Evolutionary conservation across 2,329 filamentous ascomycete genomes (phyloP), one percentile per base, ranked within the genome.

Genomic region (Diplodia seriata): DNA sequence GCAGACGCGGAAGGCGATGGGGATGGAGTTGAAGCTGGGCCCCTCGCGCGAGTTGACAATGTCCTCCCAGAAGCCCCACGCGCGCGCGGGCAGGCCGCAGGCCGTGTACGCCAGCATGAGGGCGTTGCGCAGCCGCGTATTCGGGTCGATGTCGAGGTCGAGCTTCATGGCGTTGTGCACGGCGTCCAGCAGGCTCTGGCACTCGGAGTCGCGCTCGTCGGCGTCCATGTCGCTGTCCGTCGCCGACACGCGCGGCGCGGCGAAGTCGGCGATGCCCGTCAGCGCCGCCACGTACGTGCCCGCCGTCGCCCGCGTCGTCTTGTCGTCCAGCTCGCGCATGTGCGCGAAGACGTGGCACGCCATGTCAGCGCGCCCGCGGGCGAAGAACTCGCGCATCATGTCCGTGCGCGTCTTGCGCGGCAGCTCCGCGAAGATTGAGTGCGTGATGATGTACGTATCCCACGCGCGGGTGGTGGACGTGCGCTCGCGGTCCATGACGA

Each of bases 161-260:
- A 97, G 89, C 81, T 97, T 98, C 72, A 97, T 85, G 87, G 97
- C 94, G 76, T 97, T 97, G 81, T 97, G 91, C 2, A 97, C 87
- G 70, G 91, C 87, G 68, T 89, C 87, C 23, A 97, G 81, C 31
- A 63, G 47, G 18, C 43, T 38, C n/a, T 12, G 36, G 59, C 59
- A 63, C 31, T 63, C 59, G 12, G 7, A 6, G 29, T 51, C 31
- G 51, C 88, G 89, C 67, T 91, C 88, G 1, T 80, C 74, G 72
- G 18, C 43, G 1, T 63, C 59, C 29, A 40, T 23, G 36, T 67
- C 64, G 64, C 20, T 31, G 20, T 59, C 53, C n/a, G 56, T 55
- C 26, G 18, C 78, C 7, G 59, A 51, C n/a, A 62, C 57, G 26
- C 43, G 57, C 29, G 57, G n/a, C 31, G 36, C 50, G 2, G 59